Evolutionary conservation across 306 rosid species (phyloP).

Genomic region (Pueraria montana): DNA sequence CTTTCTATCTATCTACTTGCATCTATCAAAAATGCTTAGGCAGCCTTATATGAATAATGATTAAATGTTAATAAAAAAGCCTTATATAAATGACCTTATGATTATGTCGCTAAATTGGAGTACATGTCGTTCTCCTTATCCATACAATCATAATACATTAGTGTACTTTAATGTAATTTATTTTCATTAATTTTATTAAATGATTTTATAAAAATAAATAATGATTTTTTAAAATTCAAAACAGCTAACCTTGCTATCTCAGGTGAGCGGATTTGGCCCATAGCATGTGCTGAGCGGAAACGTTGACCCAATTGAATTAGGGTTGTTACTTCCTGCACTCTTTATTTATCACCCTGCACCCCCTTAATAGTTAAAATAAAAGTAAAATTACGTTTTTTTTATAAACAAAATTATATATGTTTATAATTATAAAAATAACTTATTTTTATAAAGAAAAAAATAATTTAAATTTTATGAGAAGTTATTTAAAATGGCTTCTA

Average conservation of each 20-base stretch:
- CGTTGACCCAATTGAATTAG: no score
- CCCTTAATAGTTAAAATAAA: no score
- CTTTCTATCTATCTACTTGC: conserved; percentile 26
- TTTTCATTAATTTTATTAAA: neutral
- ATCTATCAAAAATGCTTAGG: neutral
- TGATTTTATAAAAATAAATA: neutral
- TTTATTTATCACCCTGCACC: no score
- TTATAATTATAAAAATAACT: no score
- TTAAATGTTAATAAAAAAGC: neutral
- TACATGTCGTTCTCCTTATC: neutral
- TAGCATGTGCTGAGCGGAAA: neutral
- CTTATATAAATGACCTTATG: neutral
- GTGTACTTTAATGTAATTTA: neutral
- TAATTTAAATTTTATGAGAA: no score
- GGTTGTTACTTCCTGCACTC: no score
- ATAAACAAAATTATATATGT: no score
- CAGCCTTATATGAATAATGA: neutral
- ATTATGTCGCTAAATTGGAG: neutral
- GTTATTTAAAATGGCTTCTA: no score
- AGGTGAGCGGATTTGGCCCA: neutral
- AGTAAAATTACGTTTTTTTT: no score
- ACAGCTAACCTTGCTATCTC: neutral
- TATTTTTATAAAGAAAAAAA: no score
- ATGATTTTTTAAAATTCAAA: neutral
- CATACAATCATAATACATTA: neutral